A percentile compares a stretch with the other conserved stretches of the same genome.
phyloP scores from a whole-genome alignment of 2,329 filamentous ascomycete species.

The Ceratocystis variospora region DNA sequence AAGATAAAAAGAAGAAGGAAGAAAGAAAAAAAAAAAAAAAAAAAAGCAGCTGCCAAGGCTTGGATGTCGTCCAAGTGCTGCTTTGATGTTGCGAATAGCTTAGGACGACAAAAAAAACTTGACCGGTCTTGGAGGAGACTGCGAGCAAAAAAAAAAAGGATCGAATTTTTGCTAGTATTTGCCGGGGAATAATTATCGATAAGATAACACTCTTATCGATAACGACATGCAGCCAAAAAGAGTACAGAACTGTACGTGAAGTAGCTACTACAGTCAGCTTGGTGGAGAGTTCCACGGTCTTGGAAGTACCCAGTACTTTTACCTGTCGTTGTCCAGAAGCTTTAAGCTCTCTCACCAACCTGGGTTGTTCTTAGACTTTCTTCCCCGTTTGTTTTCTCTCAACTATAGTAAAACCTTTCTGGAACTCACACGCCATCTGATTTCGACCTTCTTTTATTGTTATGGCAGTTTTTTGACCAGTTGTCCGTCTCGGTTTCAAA shows the following conservation, averaged over 20 bases:
- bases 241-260: background rate
- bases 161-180: background rate
- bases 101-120: too few species aligned
- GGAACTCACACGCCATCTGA: background rate
- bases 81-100: background rate
- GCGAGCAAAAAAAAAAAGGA: background rate
- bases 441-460: background rate
- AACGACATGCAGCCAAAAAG: conserved; percentile 22
- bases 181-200: background rate
- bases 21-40: background rate
- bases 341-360: background rate
- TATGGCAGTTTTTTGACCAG: background rate
- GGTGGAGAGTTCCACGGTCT: background rate
- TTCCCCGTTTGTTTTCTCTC: background rate
- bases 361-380: background rate
- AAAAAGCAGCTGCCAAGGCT: too few species aligned
- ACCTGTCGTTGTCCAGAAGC: too few species aligned
- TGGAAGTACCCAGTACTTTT: too few species aligned
- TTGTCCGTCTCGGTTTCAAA: too few species aligned
- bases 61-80: too few species aligned
- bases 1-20: background rate
- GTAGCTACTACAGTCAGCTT: background rate
- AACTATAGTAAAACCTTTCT: background rate
- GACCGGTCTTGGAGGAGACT: background rate
- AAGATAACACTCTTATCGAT: conserved; percentile 13